Evolutionary conservation across 1,284 basidiomycete species (phyloP).

Genomic region (Cutaneotrichosporon dermatis): DNA sequence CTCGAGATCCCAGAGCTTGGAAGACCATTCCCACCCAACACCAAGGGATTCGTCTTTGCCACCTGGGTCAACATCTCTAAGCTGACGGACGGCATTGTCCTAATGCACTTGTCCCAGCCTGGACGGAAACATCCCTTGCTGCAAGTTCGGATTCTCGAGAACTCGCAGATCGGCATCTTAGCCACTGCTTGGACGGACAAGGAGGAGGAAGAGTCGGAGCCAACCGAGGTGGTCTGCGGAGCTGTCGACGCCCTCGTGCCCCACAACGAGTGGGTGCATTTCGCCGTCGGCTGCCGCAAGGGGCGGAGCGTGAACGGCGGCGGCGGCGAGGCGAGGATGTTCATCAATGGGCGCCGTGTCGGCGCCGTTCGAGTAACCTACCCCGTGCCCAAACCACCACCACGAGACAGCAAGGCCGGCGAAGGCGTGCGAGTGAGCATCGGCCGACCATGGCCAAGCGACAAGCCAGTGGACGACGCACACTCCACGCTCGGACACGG

Average conservation of each 20-base stretch:
- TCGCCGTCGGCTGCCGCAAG: slow-evolving; percentile 39
- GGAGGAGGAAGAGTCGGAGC: slow-evolving; percentile 4
- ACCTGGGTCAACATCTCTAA: slow-evolving; percentile 44
- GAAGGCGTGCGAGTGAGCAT: slow-evolving; percentile 13
- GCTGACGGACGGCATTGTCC: slow-evolving; percentile 39
- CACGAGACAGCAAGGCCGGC: background rate
- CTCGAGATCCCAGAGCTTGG: slow-evolving; percentile 37
- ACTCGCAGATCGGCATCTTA: slow-evolving; percentile 45
- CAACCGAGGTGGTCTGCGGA: slow-evolving; percentile 39
- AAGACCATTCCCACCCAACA: slow-evolving; percentile 34
- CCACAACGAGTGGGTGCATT: slow-evolving; percentile 46
- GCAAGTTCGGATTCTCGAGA: slow-evolving; percentile 43
- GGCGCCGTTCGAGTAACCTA: slow-evolving; percentile 38
- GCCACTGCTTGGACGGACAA: slow-evolving; percentile 19
- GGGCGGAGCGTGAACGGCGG: slow-evolving; percentile 11
- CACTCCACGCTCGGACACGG: slow-evolving; percentile 21
- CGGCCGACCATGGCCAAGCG: slow-evolving; percentile 5
- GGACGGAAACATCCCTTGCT: slow-evolving; percentile 24
- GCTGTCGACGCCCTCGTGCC: slow-evolving; percentile 44
- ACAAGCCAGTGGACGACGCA: background rate
- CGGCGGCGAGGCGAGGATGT: slow-evolving; percentile 37
- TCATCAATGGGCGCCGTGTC: slow-evolving; percentile 40
- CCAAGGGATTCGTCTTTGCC: slow-evolving; percentile 43
- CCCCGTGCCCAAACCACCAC: slow-evolving; percentile 24
- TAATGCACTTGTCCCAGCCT: slow-evolving; percentile 38